Conservation (phyloP, 192 early-diverging fungal genomes). For the Coemansia sp. region DNA sequence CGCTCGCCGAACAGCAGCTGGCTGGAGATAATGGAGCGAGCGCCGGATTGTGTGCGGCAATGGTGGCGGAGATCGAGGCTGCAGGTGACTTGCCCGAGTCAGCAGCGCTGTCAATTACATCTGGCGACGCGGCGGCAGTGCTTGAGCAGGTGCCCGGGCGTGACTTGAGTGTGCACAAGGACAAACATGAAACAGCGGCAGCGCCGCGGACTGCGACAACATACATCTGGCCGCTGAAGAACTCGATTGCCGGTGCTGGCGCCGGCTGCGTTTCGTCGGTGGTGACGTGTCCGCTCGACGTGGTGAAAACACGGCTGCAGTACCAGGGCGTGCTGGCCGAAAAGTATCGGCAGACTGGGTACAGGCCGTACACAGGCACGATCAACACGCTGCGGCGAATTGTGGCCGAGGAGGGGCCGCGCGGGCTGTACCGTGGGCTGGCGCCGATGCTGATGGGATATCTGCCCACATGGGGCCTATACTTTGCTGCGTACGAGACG, state of each 20-base stretch:
- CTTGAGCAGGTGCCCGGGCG: background rate
- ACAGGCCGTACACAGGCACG: conserved; percentile 51
- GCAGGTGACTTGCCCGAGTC: conserved; percentile 30
- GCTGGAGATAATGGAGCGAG: background rate
- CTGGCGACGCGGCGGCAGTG: background rate
- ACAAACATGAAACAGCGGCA: background rate
- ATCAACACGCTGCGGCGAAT: conserved; percentile 69
- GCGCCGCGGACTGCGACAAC: background rate
- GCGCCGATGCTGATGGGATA: conserved; percentile 86
- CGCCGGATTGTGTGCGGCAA: conserved; percentile 12
- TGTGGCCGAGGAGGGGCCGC: conserved; percentile 76
- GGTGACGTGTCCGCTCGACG: conserved; percentile 88
- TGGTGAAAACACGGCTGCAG: conserved; percentile 92
- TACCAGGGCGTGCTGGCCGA: conserved; percentile 64
- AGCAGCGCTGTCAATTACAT: conserved; percentile 9
- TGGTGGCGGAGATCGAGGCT: conserved; percentile 28
- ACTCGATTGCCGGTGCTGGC: conserved; percentile 78
- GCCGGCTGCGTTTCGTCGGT: conserved; percentile 80
- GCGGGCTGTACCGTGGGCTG: conserved; percentile 87
- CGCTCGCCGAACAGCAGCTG: background rate
- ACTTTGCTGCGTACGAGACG: conserved; percentile 87
- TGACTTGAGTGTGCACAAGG: background rate
- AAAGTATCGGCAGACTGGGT: conserved; percentile 20
- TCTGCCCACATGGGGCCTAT: conserved; percentile 88
- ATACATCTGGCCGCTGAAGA: conserved; percentile 56